These are phyloP conservation scores for Aureobasidium sp. DNA, from an alignment of 2,329 filamentous ascomycete species.

Conservation along the genomic window DNA sequence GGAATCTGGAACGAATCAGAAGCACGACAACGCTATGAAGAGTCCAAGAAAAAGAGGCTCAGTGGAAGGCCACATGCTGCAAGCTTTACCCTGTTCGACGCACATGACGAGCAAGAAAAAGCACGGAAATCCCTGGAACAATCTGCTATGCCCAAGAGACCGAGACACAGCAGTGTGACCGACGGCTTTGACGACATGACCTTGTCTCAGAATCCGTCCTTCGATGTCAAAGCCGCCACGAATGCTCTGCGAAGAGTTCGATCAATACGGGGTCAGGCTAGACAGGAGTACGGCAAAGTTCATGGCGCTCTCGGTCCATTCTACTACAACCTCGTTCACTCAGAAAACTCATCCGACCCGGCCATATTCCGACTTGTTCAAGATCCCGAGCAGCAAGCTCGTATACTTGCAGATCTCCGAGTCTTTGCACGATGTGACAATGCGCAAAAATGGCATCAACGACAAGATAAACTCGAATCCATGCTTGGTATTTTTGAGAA, in stretches of 20 bases:
- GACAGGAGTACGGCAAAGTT: conserved; percentile 84
- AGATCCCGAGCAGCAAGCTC: conserved; percentile 83
- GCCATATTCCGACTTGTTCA: conserved; percentile 79
- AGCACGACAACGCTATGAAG: conserved; percentile 73
- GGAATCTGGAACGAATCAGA: conserved; percentile 87
- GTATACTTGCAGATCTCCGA: conserved; percentile 75
- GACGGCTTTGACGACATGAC: conserved; percentile 79
- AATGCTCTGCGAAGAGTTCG: conserved; percentile 61
- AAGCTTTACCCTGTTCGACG: conserved; percentile 66
- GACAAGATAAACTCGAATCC: conserved; percentile 64
- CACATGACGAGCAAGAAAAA: conserved; percentile 58
- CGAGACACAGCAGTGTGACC: conserved; percentile 34
- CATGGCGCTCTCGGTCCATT: conserved; percentile 85
- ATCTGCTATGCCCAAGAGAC: conserved; percentile 17
- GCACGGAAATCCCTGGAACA: conserved; percentile 38
- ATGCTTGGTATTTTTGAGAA: conserved; percentile 84
- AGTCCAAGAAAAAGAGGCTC: conserved; percentile 53
- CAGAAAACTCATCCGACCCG: conserved; percentile 69
- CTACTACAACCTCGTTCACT: conserved; percentile 72
- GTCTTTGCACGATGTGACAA: conserved; percentile 76
- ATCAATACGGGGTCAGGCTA: conserved; percentile 76
- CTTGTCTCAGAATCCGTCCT: conserved; percentile 34
- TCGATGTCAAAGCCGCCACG: conserved; percentile 47
- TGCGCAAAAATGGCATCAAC: conserved; percentile 62
- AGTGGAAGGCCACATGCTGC: conserved; percentile 34